Conservation (phyloP, 75 land plant species). For the Pinus taeda region DNA sequence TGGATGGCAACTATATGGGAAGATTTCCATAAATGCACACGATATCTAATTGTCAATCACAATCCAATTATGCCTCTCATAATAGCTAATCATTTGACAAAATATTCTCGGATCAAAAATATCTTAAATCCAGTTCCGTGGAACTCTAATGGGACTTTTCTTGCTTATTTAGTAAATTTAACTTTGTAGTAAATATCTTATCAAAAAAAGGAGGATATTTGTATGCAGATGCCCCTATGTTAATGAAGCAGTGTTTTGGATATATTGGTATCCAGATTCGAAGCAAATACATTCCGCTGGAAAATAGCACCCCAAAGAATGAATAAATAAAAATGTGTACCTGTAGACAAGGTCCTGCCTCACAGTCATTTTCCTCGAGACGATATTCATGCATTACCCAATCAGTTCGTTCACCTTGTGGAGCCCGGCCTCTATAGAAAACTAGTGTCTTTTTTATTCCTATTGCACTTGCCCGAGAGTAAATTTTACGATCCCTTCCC, state of each 20-base stretch:
- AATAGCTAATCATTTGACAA: too few relatives aligned
- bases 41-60: too few relatives aligned
- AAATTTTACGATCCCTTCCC: neutral
- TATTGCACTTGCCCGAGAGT: neutral
- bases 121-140: too few relatives aligned
- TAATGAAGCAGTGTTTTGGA: neutral
- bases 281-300: too few relatives aligned
- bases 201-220: neutral
- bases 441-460: conserved; percentile 11
- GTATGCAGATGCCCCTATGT: neutral
- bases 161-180: too few relatives aligned
- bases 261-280: neutral
- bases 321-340: neutral
- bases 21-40: too few relatives aligned
- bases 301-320: too few relatives aligned
- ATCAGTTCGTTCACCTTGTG: conserved; percentile 12
- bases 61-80: too few relatives aligned
- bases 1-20: too few relatives aligned
- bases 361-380: conserved; percentile 2
- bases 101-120: too few relatives aligned
- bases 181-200: neutral
- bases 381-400: conserved; percentile 16
- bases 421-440: conserved; percentile 14
- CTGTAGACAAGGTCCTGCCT: neutral
- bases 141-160: too few relatives aligned